These are phyloP conservation scores for Aspergillus leporis DNA, from an alignment of 495 filamentous ascomycete genomes.

Conservation along the genomic window DNA sequence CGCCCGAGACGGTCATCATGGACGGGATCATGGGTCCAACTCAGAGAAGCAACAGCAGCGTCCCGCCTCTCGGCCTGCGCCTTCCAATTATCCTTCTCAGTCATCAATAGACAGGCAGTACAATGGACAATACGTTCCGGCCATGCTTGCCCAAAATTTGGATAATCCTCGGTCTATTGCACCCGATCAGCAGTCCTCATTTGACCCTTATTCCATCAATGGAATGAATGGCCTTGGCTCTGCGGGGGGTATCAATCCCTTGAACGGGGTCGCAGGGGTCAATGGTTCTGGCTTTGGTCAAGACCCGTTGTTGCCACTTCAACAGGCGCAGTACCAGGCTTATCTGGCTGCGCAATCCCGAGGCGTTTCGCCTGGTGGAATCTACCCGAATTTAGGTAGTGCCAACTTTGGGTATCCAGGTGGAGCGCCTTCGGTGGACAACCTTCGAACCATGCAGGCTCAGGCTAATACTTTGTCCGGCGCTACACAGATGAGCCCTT, in stretches of 20 bases:
- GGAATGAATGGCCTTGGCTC: slow-evolving; percentile 35
- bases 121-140: slow-evolving; percentile 43
- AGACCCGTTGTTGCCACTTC: slow-evolving; percentile 42
- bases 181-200: slow-evolving; percentile 41
- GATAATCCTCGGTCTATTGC: slow-evolving; percentile 39
- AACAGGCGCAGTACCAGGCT: slow-evolving; percentile 50
- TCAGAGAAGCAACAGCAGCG: slow-evolving; percentile 51
- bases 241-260: slow-evolving; percentile 18
- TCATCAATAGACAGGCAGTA: slow-evolving; percentile 49
- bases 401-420: slow-evolving; percentile 43
- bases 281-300: slow-evolving; percentile 38
- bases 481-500: slow-evolving; percentile 36
- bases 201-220: slow-evolving; percentile 46
- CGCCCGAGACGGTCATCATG: slow-evolving; percentile 48
- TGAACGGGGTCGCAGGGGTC: slow-evolving; percentile 26
- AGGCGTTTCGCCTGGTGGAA: slow-evolving; percentile 43
- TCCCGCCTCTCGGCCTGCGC: slow-evolving; percentile 48
- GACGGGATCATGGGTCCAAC: slow-evolving; percentile 43
- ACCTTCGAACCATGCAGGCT: slow-evolving; percentile 40
- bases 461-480: slow-evolving; percentile 39
- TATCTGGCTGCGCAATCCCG: slow-evolving; percentile 45
- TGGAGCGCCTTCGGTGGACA: slow-evolving; percentile 43
- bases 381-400: slow-evolving; percentile 43
- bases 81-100: slow-evolving; percentile 43
- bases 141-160: slow-evolving; percentile 36